A percentile compares a stretch with the other conserved stretches of the same genome.
These are phyloP conservation scores for Aureobasidium melanogenum DNA, from an alignment of 2,329 filamentous ascomycete species.

Conservation along the genomic window DNA sequence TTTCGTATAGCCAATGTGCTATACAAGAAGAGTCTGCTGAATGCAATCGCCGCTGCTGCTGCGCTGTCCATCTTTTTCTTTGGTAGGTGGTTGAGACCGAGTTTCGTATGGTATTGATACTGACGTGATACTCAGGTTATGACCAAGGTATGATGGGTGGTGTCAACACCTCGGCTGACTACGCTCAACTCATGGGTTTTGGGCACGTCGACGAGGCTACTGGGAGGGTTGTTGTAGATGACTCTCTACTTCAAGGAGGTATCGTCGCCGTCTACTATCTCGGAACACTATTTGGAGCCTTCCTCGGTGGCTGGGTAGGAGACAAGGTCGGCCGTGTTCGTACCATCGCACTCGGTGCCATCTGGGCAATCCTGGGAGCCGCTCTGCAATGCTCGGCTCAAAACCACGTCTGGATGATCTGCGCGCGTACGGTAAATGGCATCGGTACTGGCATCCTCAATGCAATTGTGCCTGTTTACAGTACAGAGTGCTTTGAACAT, in stretches of 20 bases:
- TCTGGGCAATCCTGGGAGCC: conserved; percentile 43
- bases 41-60: conserved; percentile 55
- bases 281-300: conserved; percentile 54
- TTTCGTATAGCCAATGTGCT: conserved; percentile 28
- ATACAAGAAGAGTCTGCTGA: conserved; percentile 48
- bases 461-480: conserved; percentile 63
- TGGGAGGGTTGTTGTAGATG: conserved; percentile 45
- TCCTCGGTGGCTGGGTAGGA: conserved; percentile 55
- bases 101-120: no score
- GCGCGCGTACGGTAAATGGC: conserved; percentile 23
- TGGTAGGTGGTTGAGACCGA: conserved; percentile 25
- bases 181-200: conserved; percentile 56
- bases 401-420: conserved; percentile 63
- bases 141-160: conserved; percentile 52
- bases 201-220: conserved; percentile 43
- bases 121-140: conserved; percentile 27
- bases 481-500: conserved; percentile 60
- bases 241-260: conserved; percentile 54
- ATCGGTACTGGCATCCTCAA: conserved; percentile 55
- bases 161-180: conserved; percentile 57
- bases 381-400: conserved; percentile 56
- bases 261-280: conserved; percentile 53
- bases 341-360: conserved; percentile 51
- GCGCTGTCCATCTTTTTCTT: conserved; percentile 62
- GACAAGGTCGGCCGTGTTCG: conserved; percentile 55